Conservation (phyloP, 345 rosid species). For the Rhizophora apiculata region DNA sequence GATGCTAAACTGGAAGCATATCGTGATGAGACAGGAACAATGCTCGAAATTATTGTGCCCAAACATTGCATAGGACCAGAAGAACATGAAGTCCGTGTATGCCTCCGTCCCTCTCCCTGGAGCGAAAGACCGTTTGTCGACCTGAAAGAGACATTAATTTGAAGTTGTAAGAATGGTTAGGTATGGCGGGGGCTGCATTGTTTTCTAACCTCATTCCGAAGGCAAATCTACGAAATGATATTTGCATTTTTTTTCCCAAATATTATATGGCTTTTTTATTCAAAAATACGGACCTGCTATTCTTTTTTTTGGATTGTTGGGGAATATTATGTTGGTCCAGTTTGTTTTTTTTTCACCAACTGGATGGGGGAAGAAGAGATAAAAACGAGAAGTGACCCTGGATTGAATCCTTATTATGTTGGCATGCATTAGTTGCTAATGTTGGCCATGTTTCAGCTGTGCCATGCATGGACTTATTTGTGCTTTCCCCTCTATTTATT, state of each 20-base stretch:
- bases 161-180: conserved; percentile 19
- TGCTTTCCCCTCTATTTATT: no score
- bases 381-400: no score
- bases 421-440: no score
- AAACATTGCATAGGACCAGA: conserved; percentile 75
- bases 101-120: conserved; percentile 62
- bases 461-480: no score
- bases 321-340: neutral
- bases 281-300: neutral
- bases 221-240: conserved; percentile 37
- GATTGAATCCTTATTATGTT: no score
- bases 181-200: conserved; percentile 35
- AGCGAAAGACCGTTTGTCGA: conserved; percentile 37
- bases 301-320: neutral
- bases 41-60: conserved; percentile 76
- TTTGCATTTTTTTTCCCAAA: conserved; percentile 21
- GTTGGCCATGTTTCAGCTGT: no score
- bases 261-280: neutral
- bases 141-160: conserved; percentile 32
- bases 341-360: no score
- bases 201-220: conserved; percentile 37
- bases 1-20: conserved; percentile 85
- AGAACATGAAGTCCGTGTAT: conserved; percentile 90
- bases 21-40: conserved; percentile 62
- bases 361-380: no score